Base-by-base conservation (phyloP, 2,329 filamentous ascomycete genomes). In the Nemania sp. region DNA sequence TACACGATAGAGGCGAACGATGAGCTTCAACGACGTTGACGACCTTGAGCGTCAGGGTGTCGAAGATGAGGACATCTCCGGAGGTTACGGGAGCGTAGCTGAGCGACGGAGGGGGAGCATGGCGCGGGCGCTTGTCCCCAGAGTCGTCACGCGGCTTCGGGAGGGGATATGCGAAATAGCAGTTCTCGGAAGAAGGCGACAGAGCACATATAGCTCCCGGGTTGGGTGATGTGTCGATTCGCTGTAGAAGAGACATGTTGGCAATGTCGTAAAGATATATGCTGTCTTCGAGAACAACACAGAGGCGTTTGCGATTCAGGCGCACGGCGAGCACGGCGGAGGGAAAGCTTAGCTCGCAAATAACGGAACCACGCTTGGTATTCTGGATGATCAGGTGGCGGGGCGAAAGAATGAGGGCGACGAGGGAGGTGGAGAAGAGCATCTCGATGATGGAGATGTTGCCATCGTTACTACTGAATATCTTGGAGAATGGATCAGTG, bases 211-310 rank as follows among this genome's bases (percentile, higher is more conserved):
- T 96, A 38, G 93, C 94, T 71, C 89, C 90, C 0, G 94, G 93
- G 76, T 99, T 99, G 6, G 96, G 93, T 3, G 95, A 98, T 5
- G 95, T 98, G 67, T 94, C 90, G 72, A 98, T 97, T 5, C 93
- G 97, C 80, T 94, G 92, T 47, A 98, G 86, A 66, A 98, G 88
- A 76, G 92, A 95, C 95, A 99, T 98, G 78, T 98, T 98, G 81
- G 94, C 94, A 73, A 99, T 98, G 80, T 99, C 96, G 83, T 99
- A 99, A 56, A 99, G 87, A 81, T 98, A 99, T 70, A 98, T 97
- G 79, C 97, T 92, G 75, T 97, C 94, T 79, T 99, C 96, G 64
- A 98, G 87, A 15, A 98, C 91, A 35, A 99, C 94, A 13, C 96
- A 93, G 27, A 99, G 87, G 43, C 96, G 90, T 80, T 98, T 98